phyloP scores from a whole-genome alignment of 1,284 basidiomycete species.

The Naganishia cerealis region DNA sequence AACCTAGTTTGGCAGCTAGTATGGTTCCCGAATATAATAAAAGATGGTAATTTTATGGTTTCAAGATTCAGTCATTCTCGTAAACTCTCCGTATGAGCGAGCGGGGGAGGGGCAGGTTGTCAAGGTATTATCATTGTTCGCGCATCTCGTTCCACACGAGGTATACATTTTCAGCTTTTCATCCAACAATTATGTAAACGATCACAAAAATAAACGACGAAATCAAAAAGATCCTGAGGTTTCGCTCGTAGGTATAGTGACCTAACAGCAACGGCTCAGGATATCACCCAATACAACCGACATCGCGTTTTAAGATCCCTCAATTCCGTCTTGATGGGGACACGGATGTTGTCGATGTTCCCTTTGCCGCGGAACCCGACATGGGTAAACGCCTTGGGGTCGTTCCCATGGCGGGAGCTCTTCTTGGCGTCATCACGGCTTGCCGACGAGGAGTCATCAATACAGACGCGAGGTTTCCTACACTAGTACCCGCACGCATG shows the following conservation, averaged over 20 bases:
- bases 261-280: neutral
- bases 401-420: slow-evolving; percentile 22
- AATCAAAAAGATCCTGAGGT: slow-evolving; percentile 23
- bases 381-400: slow-evolving; percentile 22
- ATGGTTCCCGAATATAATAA: no score
- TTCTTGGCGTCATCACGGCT: slow-evolving; percentile 36
- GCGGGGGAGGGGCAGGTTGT: neutral
- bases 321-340: slow-evolving; percentile 13
- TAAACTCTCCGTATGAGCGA: neutral
- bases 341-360: neutral
- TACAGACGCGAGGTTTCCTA: slow-evolving; percentile 19
- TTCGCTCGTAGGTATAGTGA: slow-evolving; percentile 4
- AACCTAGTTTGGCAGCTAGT: neutral
- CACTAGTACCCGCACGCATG: slow-evolving; percentile 15
- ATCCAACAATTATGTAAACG: slow-evolving; percentile 4
- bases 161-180: neutral
- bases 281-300: neutral
- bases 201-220: slow-evolving; percentile 22
- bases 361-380: slow-evolving; percentile 13
- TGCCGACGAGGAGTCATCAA: slow-evolving; percentile 33
- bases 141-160: neutral
- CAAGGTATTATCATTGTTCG: slow-evolving; percentile 6
- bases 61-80: neutral
- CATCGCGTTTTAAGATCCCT: neutral
- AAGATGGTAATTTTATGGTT: no score